Conservation (phyloP, 2,329 filamentous ascomycete genomes). For the Fusarium drepaniforme region DNA sequence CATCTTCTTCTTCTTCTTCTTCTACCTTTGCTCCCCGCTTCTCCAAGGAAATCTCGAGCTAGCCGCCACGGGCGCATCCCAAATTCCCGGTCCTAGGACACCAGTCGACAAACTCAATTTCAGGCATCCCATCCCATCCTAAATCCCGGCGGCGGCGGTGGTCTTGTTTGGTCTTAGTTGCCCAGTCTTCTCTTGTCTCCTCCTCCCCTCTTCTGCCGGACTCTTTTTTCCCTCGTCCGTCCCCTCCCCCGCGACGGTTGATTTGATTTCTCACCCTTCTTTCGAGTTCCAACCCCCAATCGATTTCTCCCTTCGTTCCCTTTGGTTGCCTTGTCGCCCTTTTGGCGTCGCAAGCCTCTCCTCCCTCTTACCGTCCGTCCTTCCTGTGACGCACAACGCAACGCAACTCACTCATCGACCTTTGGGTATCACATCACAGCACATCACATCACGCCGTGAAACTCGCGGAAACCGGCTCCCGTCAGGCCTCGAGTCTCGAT, state of each 20-base stretch:
- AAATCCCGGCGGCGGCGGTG: slow-evolving; percentile 14
- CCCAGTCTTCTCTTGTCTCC: slow-evolving; percentile 6
- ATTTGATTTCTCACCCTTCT: slow-evolving; percentile 20
- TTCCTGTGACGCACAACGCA: slow-evolving; percentile 14
- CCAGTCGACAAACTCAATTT: slow-evolving; percentile 43
- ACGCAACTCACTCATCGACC: slow-evolving; percentile 4
- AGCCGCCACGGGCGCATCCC: slow-evolving; percentile 44
- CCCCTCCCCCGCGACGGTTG: slow-evolving; percentile 10
- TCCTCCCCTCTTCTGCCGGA: slow-evolving; percentile 7
- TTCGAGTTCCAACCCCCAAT: slow-evolving; percentile 16
- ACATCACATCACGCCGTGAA: background rate
- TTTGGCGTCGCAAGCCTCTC: slow-evolving; percentile 12
- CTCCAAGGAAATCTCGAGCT: slow-evolving; percentile 38
- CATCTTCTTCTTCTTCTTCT: background rate
- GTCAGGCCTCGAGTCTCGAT: slow-evolving; percentile 14
- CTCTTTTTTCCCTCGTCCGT: slow-evolving; percentile 23
- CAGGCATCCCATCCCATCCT: slow-evolving; percentile 41
- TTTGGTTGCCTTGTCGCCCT: slow-evolving; percentile 8
- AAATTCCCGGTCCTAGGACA: slow-evolving; percentile 41
- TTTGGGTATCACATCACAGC: background rate
- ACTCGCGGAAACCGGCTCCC: slow-evolving; percentile 16
- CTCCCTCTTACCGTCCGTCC: background rate
- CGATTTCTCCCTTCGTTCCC: slow-evolving; percentile 2
- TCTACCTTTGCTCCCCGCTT: slow-evolving; percentile 32
- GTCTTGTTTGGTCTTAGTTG: slow-evolving; percentile 34